phyloP scores from a whole-genome alignment of 495 filamentous ascomycete genomes.

The Acidomyces sp. region DNA sequence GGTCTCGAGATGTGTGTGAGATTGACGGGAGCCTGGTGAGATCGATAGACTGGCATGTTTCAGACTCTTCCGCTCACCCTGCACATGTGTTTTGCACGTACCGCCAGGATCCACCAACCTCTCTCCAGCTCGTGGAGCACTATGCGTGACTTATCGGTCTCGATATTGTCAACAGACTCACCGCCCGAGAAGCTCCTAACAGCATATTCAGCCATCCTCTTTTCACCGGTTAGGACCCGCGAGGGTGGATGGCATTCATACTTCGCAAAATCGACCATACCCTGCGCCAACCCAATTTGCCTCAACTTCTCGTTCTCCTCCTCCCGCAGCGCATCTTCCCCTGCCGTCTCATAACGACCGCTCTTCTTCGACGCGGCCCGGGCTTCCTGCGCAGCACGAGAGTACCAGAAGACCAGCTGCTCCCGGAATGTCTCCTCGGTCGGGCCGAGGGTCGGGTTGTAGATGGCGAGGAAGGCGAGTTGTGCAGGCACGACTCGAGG shows the following conservation, averaged over 20 bases:
- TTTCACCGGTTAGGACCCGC: background rate
- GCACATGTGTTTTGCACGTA: slow-evolving; percentile 26
- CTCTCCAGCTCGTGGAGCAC: slow-evolving; percentile 72
- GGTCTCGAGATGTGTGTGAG: slow-evolving; percentile 1
- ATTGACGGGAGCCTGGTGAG: slow-evolving; percentile 46
- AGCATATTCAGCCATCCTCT: slow-evolving; percentile 7
- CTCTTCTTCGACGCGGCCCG: slow-evolving; percentile 18
- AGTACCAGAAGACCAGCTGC: slow-evolving; percentile 88
- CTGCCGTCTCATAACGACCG: slow-evolving; percentile 27
- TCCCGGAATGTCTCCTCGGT: slow-evolving; percentile 79
- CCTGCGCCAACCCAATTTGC: slow-evolving; percentile 94
- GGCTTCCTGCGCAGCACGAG: slow-evolving; percentile 37
- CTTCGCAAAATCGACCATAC: slow-evolving; percentile 87
- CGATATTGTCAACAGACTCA: slow-evolving; percentile 65
- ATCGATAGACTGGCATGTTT: slow-evolving; percentile 71
- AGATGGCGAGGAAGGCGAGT: slow-evolving; percentile 80
- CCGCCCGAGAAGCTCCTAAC: slow-evolving; percentile 64
- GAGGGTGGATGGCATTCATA: slow-evolving; percentile 21
- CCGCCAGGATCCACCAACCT: slow-evolving; percentile 92
- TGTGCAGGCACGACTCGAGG: slow-evolving; percentile 56
- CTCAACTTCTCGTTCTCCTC: slow-evolving; percentile 70
- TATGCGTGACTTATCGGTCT: slow-evolving; percentile 77
- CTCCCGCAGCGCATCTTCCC: slow-evolving; percentile 33
- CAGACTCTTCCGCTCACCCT: slow-evolving; percentile 15
- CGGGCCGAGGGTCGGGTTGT: slow-evolving; percentile 77